Base-by-base conservation (phyloP, 192 early-diverging fungal species). In the Coemansia sp. region DNA sequence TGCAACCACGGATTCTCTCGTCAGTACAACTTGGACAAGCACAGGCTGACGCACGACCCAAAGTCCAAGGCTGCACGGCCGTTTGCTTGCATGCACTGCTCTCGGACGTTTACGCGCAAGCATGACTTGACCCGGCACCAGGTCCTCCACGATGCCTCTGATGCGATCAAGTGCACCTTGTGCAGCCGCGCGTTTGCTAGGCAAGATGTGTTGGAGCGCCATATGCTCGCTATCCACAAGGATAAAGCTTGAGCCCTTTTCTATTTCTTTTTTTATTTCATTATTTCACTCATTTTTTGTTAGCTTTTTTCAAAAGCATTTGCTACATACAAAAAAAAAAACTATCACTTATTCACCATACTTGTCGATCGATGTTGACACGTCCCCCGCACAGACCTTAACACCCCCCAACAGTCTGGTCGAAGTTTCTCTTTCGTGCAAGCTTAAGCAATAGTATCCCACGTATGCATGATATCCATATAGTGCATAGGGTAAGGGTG, bases 1-100 rank as follows among this genome's bases (percentile, higher is more conserved):
- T 97, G 95, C 76, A 78, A 85, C 72, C 89, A 87, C 68, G 74
- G 79, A 48, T 97, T 95, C 76, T 88, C 90, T 14, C 87, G 94
- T 55, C 87, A 87, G 39, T 97, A 90, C 86, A 97, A 95, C 75
- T 85, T 97, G 69, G 85, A 85, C 72, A 90, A 89, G n/a, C 93
- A 97, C 71, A 79, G 86, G 69, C 81, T 84, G 67, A 91, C 89
- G 27, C 94, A 96, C 84, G 70, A 89, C 66, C 77, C 85, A 19
- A 61, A 74, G 66, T 81, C 85, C 19, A 61, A 76, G n/a, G 68
- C 62, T 3, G 69, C 87, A 72, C 71, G 81, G 62, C 85, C 83
- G 38, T 91, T 86, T 80, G 58, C 62, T 27, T 90, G 89, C 78
- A 27, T 64, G 29, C 65, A 78, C 21, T 96, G 94, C 78, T 67